Percentiles rank a stretch among this genome's conserved stretches.
These are phyloP conservation scores for Penicillium expansum DNA, from an alignment of 2,329 filamentous ascomycete genomes.

Conservation along the genomic window DNA sequence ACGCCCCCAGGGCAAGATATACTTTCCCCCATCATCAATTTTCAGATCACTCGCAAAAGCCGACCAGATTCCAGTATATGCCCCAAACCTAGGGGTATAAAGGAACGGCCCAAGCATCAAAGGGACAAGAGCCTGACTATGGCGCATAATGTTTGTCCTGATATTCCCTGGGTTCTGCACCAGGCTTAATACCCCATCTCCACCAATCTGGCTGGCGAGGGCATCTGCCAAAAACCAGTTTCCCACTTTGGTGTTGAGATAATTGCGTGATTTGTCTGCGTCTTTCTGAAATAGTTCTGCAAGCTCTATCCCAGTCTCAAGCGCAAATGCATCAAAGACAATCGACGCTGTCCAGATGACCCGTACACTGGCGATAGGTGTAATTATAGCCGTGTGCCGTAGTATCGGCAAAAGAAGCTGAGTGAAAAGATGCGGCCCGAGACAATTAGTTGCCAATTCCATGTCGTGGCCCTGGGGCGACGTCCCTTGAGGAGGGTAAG, in stretches of 20 bases:
- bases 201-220: background rate
- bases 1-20: conserved; percentile 11
- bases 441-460: conserved; percentile 39
- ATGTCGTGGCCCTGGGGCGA: conserved; percentile 31
- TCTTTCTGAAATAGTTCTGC: background rate
- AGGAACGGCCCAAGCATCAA: conserved; percentile 1
- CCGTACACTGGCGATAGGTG: conserved; percentile 1
- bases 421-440: conserved; percentile 40
- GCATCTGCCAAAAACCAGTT: conserved; percentile 12
- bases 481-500: conserved; percentile 26
- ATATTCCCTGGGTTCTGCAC: conserved; percentile 11
- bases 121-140: conserved; percentile 3
- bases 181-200: conserved; percentile 9
- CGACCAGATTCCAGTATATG: conserved; percentile 13
- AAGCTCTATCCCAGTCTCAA: background rate
- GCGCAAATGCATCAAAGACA: conserved; percentile 6
- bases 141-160: conserved; percentile 8
- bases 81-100: conserved; percentile 4
- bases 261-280: conserved; percentile 4
- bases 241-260: conserved; percentile 12
- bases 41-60: conserved; percentile 3
- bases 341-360: conserved; percentile 12
- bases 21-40: conserved; percentile 8
- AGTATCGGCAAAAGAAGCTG: conserved; percentile 33
- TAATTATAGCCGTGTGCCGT: background rate